These are phyloP conservation scores for Tolypocladium guangdongense DNA, from an alignment of 2,329 filamentous ascomycete species.

Conservation along the genomic window DNA sequence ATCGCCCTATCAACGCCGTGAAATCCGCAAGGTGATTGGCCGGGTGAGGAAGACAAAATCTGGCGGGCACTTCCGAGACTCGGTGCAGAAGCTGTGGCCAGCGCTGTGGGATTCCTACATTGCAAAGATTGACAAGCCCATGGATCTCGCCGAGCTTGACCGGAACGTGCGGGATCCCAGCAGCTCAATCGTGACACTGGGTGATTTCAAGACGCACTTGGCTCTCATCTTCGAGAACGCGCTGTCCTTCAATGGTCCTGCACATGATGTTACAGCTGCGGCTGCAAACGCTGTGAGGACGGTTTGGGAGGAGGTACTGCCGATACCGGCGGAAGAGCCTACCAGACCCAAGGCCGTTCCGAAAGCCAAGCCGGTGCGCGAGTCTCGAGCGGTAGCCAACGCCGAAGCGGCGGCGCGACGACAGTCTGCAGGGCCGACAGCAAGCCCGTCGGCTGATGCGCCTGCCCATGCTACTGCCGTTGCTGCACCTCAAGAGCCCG, in stretches of 20 bases:
- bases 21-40: conserved; percentile 54
- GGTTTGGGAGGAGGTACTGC: conserved; percentile 34
- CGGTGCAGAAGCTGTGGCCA: conserved; percentile 68
- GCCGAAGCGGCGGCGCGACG: conserved; percentile 15
- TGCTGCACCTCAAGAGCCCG: conserved; percentile 8
- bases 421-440: conserved; percentile 17
- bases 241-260: conserved; percentile 67
- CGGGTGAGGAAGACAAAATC: conserved; percentile 80
- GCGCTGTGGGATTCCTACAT: conserved; percentile 64
- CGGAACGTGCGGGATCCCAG: conserved; percentile 59
- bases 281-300: conserved; percentile 45
- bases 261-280: conserved; percentile 58
- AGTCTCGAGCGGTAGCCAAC: conserved; percentile 17
- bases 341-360: conserved; percentile 42
- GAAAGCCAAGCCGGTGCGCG: conserved; percentile 25
- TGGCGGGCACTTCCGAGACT: conserved; percentile 62
- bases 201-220: conserved; percentile 64
- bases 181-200: conserved; percentile 51
- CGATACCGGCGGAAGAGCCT: conserved; percentile 40
- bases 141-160: conserved; percentile 80
- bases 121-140: conserved; percentile 60
- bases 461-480: conserved; percentile 9
- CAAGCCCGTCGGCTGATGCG: conserved; percentile 15
- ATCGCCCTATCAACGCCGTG: conserved; percentile 47
- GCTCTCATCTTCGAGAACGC: conserved; percentile 71